Evolutionary conservation across 768 basidiomycete genomes (phyloP).

Genomic region (Mycena kentingensis): DNA sequence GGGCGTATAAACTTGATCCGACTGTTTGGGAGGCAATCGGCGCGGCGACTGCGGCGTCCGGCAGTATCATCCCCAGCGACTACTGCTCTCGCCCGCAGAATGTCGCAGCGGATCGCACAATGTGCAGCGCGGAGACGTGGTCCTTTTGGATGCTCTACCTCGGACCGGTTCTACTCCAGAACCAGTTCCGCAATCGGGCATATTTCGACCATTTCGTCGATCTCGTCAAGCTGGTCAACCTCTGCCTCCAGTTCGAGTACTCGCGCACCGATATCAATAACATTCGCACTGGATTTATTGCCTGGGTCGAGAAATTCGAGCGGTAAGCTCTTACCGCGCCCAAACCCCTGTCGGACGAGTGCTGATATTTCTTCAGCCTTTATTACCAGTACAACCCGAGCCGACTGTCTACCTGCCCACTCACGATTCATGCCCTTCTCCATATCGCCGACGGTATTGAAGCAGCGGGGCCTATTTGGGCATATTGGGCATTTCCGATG

Average conservation of each 20-base stretch:
- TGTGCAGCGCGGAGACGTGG: too few species aligned
- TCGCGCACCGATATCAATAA: constrained; percentile 18
- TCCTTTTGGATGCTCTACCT: too few species aligned
- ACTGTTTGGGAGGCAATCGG: constrained; percentile 41
- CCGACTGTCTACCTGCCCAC: constrained; percentile 28
- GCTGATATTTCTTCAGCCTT: neutral
- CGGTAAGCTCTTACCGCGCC: too few species aligned
- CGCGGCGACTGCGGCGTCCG: too few species aligned
- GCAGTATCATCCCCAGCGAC: constrained; percentile 31
- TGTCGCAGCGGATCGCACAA: constrained; percentile 30
- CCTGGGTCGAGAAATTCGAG: too few species aligned
- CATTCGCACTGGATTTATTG: too few species aligned
- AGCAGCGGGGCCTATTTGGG: too few species aligned
- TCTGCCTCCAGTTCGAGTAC: constrained; percentile 37
- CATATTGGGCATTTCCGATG: too few species aligned
- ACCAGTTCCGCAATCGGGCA: constrained; percentile 26
- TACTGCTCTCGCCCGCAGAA: constrained; percentile 33
- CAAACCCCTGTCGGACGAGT: too few species aligned
- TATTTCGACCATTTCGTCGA: constrained; percentile 43
- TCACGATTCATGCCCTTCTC: constrained; percentile 38
- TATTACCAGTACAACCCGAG: constrained; percentile 31
- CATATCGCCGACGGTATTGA: too few species aligned
- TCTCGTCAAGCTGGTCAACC: constrained; percentile 35
- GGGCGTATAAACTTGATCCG: constrained; percentile 24
- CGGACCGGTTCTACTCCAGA: neutral